Conservation (phyloP, 768 basidiomycete genomes). For the Boletus reticulatus region DNA sequence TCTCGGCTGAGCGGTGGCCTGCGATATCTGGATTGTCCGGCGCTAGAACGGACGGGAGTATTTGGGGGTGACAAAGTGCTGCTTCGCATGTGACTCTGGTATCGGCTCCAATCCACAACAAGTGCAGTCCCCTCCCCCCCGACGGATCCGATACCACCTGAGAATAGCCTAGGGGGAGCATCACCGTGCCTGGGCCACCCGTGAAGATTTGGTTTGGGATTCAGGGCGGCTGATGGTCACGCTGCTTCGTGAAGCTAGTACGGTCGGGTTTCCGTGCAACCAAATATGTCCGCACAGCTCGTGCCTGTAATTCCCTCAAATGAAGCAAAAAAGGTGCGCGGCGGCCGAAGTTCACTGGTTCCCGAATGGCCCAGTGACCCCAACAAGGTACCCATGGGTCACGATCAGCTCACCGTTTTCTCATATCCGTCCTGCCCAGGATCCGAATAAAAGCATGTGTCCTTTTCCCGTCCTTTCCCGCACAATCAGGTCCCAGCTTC, state of each 20-base stretch:
- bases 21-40: background rate
- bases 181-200: background rate
- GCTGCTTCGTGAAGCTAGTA: conserved; percentile 13
- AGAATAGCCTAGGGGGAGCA: background rate
- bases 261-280: conserved; percentile 4
- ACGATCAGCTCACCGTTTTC: conserved; percentile 20
- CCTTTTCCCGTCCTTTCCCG: background rate
- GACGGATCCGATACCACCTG: conserved; percentile 8
- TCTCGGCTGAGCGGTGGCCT: too few species aligned
- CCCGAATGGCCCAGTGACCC: conserved; percentile 24
- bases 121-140: background rate
- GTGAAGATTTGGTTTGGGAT: conserved; percentile 8
- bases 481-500: conserved; percentile 1
- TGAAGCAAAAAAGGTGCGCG: conserved; percentile 15
- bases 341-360: conserved; percentile 26
- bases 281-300: conserved; percentile 3
- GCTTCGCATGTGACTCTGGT: background rate
- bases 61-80: background rate
- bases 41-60: background rate
- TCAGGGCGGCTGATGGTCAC: background rate
- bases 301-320: conserved; percentile 25
- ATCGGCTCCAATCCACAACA: too few species aligned
- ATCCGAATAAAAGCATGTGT: conserved; percentile 22
- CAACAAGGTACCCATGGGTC: conserved; percentile 16
- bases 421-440: conserved; percentile 16